Percentiles rank a stretch among this genome's conserved stretches.
Conservation (phyloP, 2,329 filamentous ascomycete species). For the Aureobasidium mangrovei region DNA sequence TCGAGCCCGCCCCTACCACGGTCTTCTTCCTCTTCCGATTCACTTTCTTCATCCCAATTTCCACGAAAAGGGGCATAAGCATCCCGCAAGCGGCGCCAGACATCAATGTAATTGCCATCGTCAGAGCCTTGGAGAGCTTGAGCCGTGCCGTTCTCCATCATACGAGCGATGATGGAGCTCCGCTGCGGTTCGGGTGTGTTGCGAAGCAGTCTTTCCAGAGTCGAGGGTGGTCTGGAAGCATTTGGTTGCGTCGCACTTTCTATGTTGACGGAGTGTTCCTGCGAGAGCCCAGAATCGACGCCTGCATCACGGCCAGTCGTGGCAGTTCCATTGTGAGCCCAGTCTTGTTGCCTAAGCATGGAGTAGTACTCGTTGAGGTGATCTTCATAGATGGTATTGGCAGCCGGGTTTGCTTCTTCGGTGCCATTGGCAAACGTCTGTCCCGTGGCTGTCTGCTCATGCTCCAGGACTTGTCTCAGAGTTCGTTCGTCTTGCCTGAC, state of each 20-base stretch:
- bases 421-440: neutral
- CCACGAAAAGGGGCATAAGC: conserved; percentile 7
- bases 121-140: conserved; percentile 2
- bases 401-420: conserved; percentile 14
- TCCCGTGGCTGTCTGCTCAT: conserved; percentile 20
- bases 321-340: conserved; percentile 16
- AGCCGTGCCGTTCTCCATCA: conserved; percentile 14
- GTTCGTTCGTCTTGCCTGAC: conserved; percentile 27
- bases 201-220: conserved; percentile 9
- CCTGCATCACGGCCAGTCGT: neutral
- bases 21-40: conserved; percentile 19
- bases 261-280: neutral
- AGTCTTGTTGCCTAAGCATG: conserved; percentile 22
- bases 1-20: conserved; percentile 32
- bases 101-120: neutral
- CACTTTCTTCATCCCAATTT: conserved; percentile 14
- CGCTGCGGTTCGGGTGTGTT: conserved; percentile 13
- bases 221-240: neutral
- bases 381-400: conserved; percentile 10
- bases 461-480: conserved; percentile 25
- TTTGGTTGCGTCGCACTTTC: neutral
- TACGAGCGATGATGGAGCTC: conserved; percentile 13
- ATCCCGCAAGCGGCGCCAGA: conserved; percentile 13
- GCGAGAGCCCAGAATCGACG: neutral
- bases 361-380: conserved; percentile 24